Base-by-base conservation (phyloP, 768 basidiomycete species). In the Phylloporus sp. region DNA sequence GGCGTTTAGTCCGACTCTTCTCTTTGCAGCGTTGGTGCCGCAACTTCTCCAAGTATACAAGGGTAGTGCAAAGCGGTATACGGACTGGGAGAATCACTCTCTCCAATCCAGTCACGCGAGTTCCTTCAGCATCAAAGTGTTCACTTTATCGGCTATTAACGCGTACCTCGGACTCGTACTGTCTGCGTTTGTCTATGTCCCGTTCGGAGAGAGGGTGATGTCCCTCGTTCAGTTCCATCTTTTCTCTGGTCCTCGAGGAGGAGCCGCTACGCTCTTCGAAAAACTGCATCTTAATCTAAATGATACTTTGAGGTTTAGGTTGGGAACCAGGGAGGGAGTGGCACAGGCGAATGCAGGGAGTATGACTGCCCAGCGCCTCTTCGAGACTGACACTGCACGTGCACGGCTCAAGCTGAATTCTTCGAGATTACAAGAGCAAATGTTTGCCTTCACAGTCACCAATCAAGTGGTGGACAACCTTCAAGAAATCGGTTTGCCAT, bases 111-210 rank as follows among this genome's bases (percentile, higher is more conserved):
- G 80, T 3, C 81, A 90, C 62, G 79, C 81, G 48, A 78, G 81
- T 7, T 90, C 88, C 15, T 75, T 96, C 21, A 92, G 93, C 14
- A 72, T 87, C 61, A 99, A 97, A 67, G 86, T 89, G 3, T 99
- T 98, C 61, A 81, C 86, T 1, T 76, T 98, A 44, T 85, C 86
- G 26, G 82, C 87, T 0, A 79, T 97, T 60, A 91, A 94, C 17
- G 87, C 95, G 0, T 97, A 94, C 63, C 81, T 93, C 41, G 86
- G 88, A 32, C 78, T 99, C n/a, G 82, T 80, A 6, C 80, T 98
- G 14, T 90, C 86, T n/a, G 92, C 94, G 14, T 97, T 93, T 60
- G 79, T 96, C 40, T 99, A 98, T 63, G 89, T 95, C 5, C 93
- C 93, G 0, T 96, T 94, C 53, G 93, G 93, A 23, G 86, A 86